These are phyloP conservation scores for Moniliella sp. DNA, from an alignment of 1,284 basidiomycete species.

Conservation along the genomic window DNA sequence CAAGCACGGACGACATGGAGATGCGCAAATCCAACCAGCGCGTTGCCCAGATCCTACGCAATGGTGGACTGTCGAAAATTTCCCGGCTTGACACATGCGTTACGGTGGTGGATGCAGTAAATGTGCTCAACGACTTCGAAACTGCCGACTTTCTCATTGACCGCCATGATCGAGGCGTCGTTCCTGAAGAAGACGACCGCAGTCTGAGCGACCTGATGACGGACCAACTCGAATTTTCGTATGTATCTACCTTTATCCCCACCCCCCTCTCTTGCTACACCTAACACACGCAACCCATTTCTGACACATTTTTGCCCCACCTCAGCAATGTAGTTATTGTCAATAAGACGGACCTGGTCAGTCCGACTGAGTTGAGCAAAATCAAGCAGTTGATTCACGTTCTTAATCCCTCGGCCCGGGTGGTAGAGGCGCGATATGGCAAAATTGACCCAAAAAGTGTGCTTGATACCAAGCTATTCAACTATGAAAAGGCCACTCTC, in stretches of 20 bases:
- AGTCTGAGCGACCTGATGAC: conserved; percentile 38
- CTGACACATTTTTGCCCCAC: no score
- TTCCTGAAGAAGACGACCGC: conserved; percentile 36
- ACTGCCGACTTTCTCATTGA: conserved; percentile 38
- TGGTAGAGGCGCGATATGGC: conserved; percentile 31
- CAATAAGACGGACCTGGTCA: conserved; percentile 37
- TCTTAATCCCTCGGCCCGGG: conserved; percentile 36
- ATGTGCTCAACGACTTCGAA: conserved; percentile 36
- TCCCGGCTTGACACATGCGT: conserved; percentile 22
- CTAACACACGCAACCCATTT: no score
- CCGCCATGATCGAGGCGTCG: conserved; percentile 18
- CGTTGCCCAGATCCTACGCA: conserved; percentile 35
- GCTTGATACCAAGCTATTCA: conserved; percentile 32
- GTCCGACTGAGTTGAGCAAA: conserved; percentile 20
- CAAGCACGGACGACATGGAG: conserved; percentile 11
- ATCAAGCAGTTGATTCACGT: conserved; percentile 32
- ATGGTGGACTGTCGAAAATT: conserved; percentile 35
- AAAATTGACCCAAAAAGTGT: conserved; percentile 35
- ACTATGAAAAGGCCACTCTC: conserved; percentile 36
- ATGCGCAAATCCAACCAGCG: conserved; percentile 15
- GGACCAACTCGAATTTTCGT: no score
- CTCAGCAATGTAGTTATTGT: conserved; percentile 38
- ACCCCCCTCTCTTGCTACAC: no score
- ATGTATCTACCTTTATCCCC: no score
- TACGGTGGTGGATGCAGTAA: conserved; percentile 18